A percentile compares a stretch with the other conserved stretches of the same genome.
Evolutionary conservation across 2,329 filamentous ascomycete species (phyloP).

Genomic region (Fusarium liriodendri): DNA sequence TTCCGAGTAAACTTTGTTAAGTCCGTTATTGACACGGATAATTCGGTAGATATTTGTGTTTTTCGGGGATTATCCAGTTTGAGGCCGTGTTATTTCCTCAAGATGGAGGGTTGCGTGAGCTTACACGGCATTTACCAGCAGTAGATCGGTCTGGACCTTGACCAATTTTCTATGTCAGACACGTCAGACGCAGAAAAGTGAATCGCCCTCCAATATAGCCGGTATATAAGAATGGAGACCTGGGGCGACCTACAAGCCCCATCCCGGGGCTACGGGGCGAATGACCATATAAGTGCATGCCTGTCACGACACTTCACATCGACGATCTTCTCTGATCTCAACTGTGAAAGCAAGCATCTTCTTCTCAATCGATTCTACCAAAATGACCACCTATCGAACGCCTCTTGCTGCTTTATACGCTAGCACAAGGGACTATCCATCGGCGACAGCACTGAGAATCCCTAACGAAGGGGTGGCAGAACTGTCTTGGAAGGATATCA

Average conservation of each 20-base stretch:
- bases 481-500: conserved; percentile 16
- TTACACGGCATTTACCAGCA: neutral
- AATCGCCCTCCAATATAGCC: neutral
- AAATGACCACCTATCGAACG: neutral
- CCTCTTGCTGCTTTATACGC: conserved; percentile 1
- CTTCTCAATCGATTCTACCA: neutral
- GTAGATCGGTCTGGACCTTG: neutral
- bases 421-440: neutral
- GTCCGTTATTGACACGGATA: neutral
- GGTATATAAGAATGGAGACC: neutral
- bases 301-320: neutral
- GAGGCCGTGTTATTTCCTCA: neutral
- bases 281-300: neutral
- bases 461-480: neutral
- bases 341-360: neutral
- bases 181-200: neutral
- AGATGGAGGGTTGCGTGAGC: neutral
- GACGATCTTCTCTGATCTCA: neutral
- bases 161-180: neutral
- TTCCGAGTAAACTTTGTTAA: neutral
- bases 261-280: neutral
- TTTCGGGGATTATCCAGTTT: neutral
- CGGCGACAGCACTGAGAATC: conserved; percentile 22
- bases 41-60: neutral
- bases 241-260: neutral